Conservation (phyloP, 139 green algal genomes). For the Edaphochlamys debaryana region DNA sequence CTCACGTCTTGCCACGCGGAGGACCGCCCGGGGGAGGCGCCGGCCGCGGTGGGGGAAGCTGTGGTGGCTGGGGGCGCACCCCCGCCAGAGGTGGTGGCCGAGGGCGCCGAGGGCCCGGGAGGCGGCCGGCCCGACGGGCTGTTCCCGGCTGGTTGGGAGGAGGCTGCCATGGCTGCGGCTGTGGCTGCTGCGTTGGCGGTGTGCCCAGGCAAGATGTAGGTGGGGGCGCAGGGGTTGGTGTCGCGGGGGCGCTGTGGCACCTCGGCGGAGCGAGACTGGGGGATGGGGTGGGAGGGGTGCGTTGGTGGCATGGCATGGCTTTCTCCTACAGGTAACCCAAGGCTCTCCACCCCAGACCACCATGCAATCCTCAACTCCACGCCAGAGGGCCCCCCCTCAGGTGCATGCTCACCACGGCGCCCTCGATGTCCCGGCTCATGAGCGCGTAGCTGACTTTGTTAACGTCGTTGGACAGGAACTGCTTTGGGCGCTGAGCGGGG, state of each 20-base stretch:
- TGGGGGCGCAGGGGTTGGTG: conserved; percentile 43
- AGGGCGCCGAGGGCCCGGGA: no score
- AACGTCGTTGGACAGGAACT: neutral
- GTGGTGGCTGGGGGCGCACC: no score
- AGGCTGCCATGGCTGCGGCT: neutral
- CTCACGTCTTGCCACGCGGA: neutral
- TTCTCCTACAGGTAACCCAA: no score
- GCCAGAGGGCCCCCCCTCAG: no score
- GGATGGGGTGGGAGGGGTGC: neutral
- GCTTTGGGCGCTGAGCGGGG: conserved; percentile 38
- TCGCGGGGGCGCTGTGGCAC: neutral
- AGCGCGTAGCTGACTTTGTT: conserved; percentile 39
- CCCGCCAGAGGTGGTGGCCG: neutral
- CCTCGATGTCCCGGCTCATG: conserved; percentile 32
- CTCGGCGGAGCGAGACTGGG: conserved; percentile 13
- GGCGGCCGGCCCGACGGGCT: neutral
- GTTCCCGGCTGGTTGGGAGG: no score
- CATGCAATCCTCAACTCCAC: no score
- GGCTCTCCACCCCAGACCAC: no score
- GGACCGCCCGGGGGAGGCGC: no score
- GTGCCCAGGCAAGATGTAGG: conserved; percentile 32
- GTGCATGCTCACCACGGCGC: conserved; percentile 35
- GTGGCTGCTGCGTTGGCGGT: neutral
- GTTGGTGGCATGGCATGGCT: no score
- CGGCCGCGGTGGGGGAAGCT: no score